These are phyloP conservation scores for Colletotrichum endophyticum DNA, from an alignment of 2,329 filamentous ascomycete species.

Conservation along the genomic window DNA sequence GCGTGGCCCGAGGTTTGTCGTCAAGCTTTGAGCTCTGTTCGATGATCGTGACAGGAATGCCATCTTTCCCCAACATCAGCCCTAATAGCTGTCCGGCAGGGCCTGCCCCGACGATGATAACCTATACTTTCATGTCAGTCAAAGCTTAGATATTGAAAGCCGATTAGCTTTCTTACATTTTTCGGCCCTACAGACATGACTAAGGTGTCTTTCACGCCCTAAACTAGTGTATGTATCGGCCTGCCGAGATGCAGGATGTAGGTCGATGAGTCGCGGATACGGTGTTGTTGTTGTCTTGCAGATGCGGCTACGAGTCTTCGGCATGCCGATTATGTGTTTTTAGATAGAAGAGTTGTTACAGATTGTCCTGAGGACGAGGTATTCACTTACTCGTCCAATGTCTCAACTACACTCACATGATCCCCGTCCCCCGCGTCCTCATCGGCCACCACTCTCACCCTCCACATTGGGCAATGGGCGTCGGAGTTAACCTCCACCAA, in stretches of 20 bases:
- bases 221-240: not conserved
- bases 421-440: not conserved
- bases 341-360: not conserved
- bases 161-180: not conserved
- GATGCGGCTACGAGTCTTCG: not conserved
- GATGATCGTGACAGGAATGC: conserved; percentile 57
- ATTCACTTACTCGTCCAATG: not conserved
- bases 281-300: not conserved
- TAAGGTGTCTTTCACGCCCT: not conserved
- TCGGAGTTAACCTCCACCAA: not conserved
- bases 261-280: not conserved
- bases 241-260: not conserved
- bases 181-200: not conserved
- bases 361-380: not conserved
- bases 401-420: not conserved
- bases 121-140: not conserved
- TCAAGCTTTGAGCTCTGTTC: conserved; percentile 60
- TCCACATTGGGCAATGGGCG: not conserved
- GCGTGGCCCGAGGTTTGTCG: conserved; percentile 64
- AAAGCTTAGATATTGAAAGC: not conserved
- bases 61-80: conserved; percentile 45
- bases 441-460: not conserved
- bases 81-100: conserved; percentile 45
- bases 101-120: conserved; percentile 52
- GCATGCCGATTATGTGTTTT: not conserved